Conservation (phyloP, 1,284 basidiomycete genomes). For the Fomitopsis pinicola region DNA sequence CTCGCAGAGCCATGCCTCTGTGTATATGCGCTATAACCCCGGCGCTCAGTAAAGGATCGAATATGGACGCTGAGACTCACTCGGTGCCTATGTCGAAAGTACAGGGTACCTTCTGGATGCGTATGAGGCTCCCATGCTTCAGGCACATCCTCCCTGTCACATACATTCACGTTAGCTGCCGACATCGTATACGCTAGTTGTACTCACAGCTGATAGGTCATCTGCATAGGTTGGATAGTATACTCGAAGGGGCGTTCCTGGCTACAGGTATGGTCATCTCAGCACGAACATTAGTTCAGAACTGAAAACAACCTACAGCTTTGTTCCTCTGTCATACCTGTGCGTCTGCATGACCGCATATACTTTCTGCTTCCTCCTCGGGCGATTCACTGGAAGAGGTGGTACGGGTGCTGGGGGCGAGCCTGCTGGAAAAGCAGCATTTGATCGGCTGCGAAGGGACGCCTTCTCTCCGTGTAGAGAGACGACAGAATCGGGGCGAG, state of each 20-base stretch:
- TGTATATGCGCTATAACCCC: constrained; percentile 18
- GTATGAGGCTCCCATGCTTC: constrained; percentile 16
- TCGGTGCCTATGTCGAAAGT: constrained; percentile 19
- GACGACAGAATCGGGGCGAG: not conserved
- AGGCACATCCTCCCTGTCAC: constrained; percentile 15
- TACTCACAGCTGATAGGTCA: constrained; percentile 12
- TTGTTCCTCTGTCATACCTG: constrained; percentile 16
- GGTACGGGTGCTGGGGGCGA: not conserved
- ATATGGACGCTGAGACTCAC: constrained; percentile 9
- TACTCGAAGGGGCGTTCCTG: constrained; percentile 1
- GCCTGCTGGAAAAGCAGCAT: constrained; percentile 8
- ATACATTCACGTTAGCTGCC: not conserved
- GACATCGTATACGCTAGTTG: not conserved
- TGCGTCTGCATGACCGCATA: constrained; percentile 12
- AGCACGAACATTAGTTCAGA: not conserved
- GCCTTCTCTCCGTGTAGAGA: not conserved
- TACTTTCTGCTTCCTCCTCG: constrained; percentile 6
- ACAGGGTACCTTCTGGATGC: constrained; percentile 27
- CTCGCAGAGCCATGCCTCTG: constrained; percentile 23
- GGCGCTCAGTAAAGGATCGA: not conserved
- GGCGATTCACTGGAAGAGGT: not conserved
- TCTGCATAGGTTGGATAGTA: constrained; percentile 12
- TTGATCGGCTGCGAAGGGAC: constrained; percentile 2
- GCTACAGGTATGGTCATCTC: not conserved
- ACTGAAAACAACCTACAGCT: constrained; percentile 6